Percentiles rank a stretch among this genome's conserved stretches.
Evolutionary conservation across 176 grass and related monocot genomes (phyloP).

Genomic region (Oryza meyeriana): DNA sequence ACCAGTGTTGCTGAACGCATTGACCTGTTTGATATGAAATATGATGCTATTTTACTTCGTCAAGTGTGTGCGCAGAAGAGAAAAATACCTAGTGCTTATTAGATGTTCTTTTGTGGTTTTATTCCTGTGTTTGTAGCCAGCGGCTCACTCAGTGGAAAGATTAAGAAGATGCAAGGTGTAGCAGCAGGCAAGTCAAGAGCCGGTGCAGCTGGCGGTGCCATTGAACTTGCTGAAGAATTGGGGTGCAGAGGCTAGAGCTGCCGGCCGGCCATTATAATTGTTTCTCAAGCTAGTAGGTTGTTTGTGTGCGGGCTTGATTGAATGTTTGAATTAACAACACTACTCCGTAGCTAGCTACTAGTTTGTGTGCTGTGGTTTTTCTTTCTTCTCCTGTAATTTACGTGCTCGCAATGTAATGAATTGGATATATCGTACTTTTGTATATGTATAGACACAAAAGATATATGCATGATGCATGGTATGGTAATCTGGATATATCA

Average conservation of each 20-base stretch:
- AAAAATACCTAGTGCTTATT: background rate
- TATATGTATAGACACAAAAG: background rate
- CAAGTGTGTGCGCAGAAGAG: background rate
- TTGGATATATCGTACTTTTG: no score
- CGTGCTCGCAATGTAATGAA: background rate
- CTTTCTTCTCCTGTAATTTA: no score
- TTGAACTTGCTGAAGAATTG: constrained; percentile 17
- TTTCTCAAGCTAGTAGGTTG: background rate
- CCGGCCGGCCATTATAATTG: background rate
- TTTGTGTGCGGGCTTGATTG: background rate
- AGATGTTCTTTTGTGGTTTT: background rate
- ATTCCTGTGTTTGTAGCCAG: constrained; percentile 37
- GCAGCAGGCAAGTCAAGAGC: constrained; percentile 29
- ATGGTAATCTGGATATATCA: constrained; percentile 18
- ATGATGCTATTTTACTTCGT: background rate
- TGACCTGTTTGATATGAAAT: background rate
- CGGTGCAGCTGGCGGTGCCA: background rate
- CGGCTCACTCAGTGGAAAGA: constrained; percentile 57
- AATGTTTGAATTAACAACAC: background rate
- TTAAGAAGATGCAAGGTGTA: constrained; percentile 39
- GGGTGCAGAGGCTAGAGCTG: background rate
- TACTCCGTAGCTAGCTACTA: background rate
- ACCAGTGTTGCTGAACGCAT: background rate
- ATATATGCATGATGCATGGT: no score
- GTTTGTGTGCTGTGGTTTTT: background rate